Percentiles rank a stretch among this genome's conserved stretches.
These are phyloP conservation scores for Zymoseptoria passerinii DNA, from an alignment of 2,329 filamentous ascomycete species.

Conservation along the genomic window DNA sequence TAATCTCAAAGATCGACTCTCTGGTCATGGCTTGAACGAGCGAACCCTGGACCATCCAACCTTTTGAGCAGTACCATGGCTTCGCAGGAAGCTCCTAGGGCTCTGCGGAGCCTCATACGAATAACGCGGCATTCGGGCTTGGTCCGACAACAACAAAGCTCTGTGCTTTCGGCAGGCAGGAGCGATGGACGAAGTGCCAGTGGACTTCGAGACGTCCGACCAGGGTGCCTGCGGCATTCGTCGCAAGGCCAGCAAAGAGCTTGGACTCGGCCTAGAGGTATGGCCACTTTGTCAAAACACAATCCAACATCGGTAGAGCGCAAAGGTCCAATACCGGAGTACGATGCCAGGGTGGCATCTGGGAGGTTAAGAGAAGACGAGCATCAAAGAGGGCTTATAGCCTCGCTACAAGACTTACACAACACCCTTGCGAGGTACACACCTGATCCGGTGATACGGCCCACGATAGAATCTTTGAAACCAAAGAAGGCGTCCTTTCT, in stretches of 20 bases:
- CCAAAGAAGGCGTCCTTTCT: slow-evolving; percentile 46
- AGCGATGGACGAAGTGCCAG: neutral
- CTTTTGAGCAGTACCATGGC: slow-evolving; percentile 15
- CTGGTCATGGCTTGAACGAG: neutral
- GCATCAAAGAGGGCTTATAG: slow-evolving; percentile 84
- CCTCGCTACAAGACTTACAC: slow-evolving; percentile 81
- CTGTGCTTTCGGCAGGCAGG: neutral
- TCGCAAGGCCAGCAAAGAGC: neutral
- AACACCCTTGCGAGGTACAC: slow-evolving; percentile 68
- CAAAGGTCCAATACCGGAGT: slow-evolving; percentile 75
- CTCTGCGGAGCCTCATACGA: slow-evolving; percentile 18
- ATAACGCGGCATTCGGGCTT: slow-evolving; percentile 5
- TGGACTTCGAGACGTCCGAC: neutral
- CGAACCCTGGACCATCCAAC: neutral
- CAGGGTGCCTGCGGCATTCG: neutral
- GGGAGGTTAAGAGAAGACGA: slow-evolving; percentile 76
- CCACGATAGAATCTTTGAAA: slow-evolving; percentile 62
- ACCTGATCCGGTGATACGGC: slow-evolving; percentile 66
- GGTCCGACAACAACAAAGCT: slow-evolving; percentile 2
- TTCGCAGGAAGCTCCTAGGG: slow-evolving; percentile 16
- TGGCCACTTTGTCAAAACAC: slow-evolving; percentile 27
- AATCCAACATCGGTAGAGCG: slow-evolving; percentile 15
- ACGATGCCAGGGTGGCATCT: slow-evolving; percentile 68
- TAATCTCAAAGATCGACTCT: neutral
- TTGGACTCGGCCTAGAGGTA: slow-evolving; percentile 6